phyloP scores from a whole-genome alignment of 2,329 filamentous ascomycete species.

The Penicillium sp. region DNA sequence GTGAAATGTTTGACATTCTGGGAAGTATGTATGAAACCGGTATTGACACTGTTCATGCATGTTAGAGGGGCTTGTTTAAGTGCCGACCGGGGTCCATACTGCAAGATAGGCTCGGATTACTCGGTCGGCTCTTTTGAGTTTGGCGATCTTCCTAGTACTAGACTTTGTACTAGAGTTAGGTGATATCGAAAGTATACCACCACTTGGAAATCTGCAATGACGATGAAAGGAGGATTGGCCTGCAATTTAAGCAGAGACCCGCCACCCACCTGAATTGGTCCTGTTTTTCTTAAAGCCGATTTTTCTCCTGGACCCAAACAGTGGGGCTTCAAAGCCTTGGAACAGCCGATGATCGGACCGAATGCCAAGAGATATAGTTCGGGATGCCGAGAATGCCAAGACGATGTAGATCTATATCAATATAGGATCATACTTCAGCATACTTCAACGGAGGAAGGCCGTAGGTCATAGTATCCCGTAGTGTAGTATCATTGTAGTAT shows the following conservation, averaged over 20 bases:
- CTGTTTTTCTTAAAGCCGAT: background rate
- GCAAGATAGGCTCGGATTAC: background rate
- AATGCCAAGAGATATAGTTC: constrained; percentile 12
- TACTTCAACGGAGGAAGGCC: too few species aligned
- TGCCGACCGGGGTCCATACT: background rate
- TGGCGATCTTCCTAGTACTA: background rate
- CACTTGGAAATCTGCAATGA: background rate
- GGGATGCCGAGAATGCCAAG: constrained; percentile 8
- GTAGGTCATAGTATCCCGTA: background rate
- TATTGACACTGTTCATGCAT: background rate
- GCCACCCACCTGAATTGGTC: background rate
- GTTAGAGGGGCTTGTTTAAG: background rate
- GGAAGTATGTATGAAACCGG: background rate
- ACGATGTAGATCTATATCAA: background rate
- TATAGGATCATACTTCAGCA: background rate
- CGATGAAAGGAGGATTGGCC: background rate
- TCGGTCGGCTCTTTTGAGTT: background rate
- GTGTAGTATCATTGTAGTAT: background rate
- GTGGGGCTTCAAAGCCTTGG: constrained; percentile 13
- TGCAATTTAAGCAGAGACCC: background rate
- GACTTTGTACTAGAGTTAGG: background rate
- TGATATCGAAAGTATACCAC: background rate
- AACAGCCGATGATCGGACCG: constrained; percentile 24
- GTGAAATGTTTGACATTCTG: constrained; percentile 12
- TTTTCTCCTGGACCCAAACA: constrained; percentile 17